Evolutionary conservation across 108 stramenopile species (phyloP), one percentile per base, ranked within the genome.

Genomic region (Skeletonema grethae): DNA sequence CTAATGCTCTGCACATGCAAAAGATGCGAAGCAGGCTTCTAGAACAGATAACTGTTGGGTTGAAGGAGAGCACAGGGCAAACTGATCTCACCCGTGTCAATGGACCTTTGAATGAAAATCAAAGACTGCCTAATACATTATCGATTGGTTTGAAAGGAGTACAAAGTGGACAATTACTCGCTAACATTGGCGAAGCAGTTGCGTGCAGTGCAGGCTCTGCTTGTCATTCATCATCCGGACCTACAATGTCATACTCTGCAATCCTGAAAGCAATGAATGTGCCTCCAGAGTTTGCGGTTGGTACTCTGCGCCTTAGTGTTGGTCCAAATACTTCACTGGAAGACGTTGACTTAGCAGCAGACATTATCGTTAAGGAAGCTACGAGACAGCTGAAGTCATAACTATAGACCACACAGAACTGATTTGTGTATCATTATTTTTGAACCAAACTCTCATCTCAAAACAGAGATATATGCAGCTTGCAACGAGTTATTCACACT

Each of bases 121-220:
- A 74, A 9, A 67, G 95, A 65, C 82, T 99, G 18, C 97, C 97
- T 12, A 99, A 98, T 81, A 98, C 97, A 13, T 83, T 99, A 29
- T 96, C 92, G 65, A 80, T 99, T 28, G 92, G 95, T 1, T 36
- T 99, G 35, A 70, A 65, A 41, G 82, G 85, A 36, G 45, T 93
- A 4, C 68, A 84, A 7, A 91, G 88, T 31, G 79, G 86, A 31
- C 66, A 22, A 10, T 46, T 97, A 38, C 80, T 96, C 11, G 56
- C 58, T 8, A 58, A 77, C n/a, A 76, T 97, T 50, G 82, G 86
- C 16, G 72, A 88, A 53, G 20, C 56, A 7, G 94, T 99, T 3
- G 97, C 97, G 0, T 92, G 90, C 28, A 89, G 90, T 48, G 97
- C 97, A 2, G 97, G 96, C 7, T 91, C 97, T 16, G 92, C 97